phyloP scores from a whole-genome alignment of 1,139 yeast genomes.

The Pichia sp. region DNA sequence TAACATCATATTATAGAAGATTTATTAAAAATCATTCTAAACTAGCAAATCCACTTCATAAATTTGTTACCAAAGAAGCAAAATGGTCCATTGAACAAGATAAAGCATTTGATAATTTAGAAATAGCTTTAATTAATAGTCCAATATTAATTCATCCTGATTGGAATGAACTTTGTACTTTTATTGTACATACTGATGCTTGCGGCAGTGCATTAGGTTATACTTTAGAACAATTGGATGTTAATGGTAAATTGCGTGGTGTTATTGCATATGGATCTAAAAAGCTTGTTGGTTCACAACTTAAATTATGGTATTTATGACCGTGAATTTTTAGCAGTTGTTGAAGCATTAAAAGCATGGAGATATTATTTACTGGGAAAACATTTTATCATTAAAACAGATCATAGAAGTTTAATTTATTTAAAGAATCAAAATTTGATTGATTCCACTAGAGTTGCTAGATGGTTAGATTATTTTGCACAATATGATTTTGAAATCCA shows the following conservation, averaged over 20 bases:
- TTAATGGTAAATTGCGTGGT: neutral
- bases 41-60: conserved; percentile 3
- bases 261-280: neutral
- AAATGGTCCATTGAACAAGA: conserved; percentile 1
- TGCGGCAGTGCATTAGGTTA: conserved; percentile 3
- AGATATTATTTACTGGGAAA: conserved; percentile 2
- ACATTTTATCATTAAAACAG: conserved; percentile 2
- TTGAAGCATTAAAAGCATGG: conserved; percentile 6
- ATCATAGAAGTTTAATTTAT: conserved; percentile 1
- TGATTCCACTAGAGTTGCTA: conserved; percentile 1
- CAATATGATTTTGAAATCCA: conserved; percentile 4
- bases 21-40: conserved; percentile 6
- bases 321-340: conserved; percentile 3
- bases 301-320: conserved; percentile 2
- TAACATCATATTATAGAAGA: conserved; percentile 11
- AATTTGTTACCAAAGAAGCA: conserved; percentile 1
- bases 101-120: conserved; percentile 2
- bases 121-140: neutral
- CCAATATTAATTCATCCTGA: conserved; percentile 2
- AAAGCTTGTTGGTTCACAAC: neutral
- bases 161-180: too few relatives aligned
- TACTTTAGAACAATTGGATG: conserved; percentile 6
- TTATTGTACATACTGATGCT: conserved; percentile 9
- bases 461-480: conserved; percentile 8
- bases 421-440: conserved; percentile 1